These are phyloP conservation scores for Digitaria exilis DNA, from an alignment of 202 grass and related monocot species.

Conservation along the genomic window DNA sequence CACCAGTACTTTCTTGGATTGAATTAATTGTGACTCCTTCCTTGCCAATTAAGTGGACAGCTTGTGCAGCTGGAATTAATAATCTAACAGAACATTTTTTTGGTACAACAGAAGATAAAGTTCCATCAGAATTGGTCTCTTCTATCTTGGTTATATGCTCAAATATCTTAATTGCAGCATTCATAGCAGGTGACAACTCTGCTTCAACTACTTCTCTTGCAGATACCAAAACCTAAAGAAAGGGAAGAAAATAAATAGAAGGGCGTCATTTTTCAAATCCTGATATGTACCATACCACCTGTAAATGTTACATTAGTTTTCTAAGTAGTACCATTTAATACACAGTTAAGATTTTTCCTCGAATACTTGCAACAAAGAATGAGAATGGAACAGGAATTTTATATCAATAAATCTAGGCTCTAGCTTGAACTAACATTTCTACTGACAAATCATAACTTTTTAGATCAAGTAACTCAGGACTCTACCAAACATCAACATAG, in stretches of 20 bases:
- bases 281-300: background rate
- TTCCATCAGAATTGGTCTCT: slow-evolving; percentile 40
- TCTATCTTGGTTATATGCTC: slow-evolving; percentile 59
- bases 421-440: background rate
- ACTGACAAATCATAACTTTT: background rate
- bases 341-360: background rate
- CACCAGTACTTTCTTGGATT: slow-evolving; percentile 61
- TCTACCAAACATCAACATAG: background rate
- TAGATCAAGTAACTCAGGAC: background rate
- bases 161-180: slow-evolving; percentile 75
- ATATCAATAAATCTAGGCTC: background rate
- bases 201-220: slow-evolving; percentile 73
- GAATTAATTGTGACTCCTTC: slow-evolving; percentile 61
- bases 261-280: background rate
- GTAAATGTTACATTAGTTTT: background rate
- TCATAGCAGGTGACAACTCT: slow-evolving; percentile 74
- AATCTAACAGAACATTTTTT: slow-evolving; percentile 60
- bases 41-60: slow-evolving; percentile 76
- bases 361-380: background rate
- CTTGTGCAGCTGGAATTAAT: slow-evolving; percentile 66
- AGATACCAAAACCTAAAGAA: slow-evolving; percentile 68
- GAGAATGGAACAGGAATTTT: slow-evolving; percentile 23
- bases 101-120: slow-evolving; percentile 34
- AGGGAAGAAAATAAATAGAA: background rate
- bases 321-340: background rate